Base-by-base conservation (phyloP, 805 yeast genomes). In the Candida endomychidarum region DNA sequence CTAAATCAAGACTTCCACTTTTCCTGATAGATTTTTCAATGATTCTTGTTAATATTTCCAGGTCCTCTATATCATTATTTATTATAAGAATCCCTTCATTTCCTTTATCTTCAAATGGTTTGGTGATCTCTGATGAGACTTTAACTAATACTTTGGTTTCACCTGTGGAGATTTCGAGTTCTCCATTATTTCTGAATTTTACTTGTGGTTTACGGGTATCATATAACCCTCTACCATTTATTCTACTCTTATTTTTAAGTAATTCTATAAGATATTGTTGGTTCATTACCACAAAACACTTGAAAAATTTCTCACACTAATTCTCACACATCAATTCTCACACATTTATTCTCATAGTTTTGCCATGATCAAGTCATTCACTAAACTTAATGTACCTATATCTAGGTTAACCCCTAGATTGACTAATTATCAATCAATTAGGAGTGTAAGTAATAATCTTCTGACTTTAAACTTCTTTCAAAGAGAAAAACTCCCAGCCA, bases 11-110 rank as follows among this genome's bases (percentile, higher is more conserved):
- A 0, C 98, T 96, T 46, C 86, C 86, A 1, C 96, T 85, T 56
- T 96, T 74, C 54, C 96, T 76, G 34, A 93, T 82, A 1, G 97
- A 90, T 56, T 91, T 93, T 56, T 93, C 99, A 31, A 93, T 80
- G 42, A 90, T 72, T 57, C 98, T 69, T 6, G 88, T 75, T 44
- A 89, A 62, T 18, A 86, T 76, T 58, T 93, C 98, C 46, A 78
- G 80, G 45, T 74, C 73, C 20, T 81, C 81, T 51, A 78, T 80
- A 54, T 93, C 98, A 2, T 96, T 85, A 36, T 84, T 78, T 10
- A 93, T 89, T 17, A 76, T 70, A 57, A 93, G 89, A 3, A 85
- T 54, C 1, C 99, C 99, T 61, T 93, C 99, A 57, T 87, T 91
- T 0, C 97, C 97, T 40, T 96, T 73, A 50, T 90, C 95, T 36